These are phyloP conservation scores for Aristolochia contorta DNA, from an alignment of 164 flowering plant species.

Conservation along the genomic window DNA sequence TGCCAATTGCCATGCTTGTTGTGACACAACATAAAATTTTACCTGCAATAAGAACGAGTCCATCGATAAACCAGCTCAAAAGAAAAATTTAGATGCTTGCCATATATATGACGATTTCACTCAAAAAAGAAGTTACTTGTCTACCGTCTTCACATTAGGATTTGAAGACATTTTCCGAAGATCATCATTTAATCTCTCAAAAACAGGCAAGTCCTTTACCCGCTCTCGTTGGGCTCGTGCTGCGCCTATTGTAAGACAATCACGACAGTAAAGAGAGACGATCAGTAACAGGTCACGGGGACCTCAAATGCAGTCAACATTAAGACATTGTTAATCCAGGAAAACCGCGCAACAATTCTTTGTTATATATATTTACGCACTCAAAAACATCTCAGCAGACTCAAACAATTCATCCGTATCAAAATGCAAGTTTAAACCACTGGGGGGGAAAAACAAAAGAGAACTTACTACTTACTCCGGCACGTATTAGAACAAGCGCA, in stretches of 20 bases:
- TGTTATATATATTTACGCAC: no score
- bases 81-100: no score
- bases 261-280: not conserved
- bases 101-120: no score
- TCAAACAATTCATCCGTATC: not conserved
- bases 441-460: no score
- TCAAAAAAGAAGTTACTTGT: no score
- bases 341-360: no score
- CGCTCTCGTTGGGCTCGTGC: slow-evolving; percentile 76
- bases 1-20: slow-evolving; percentile 47
- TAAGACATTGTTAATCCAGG: no score
- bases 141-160: slow-evolving; percentile 83
- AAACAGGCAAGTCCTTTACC: slow-evolving; percentile 64
- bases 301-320: no score
- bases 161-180: slow-evolving; percentile 46
- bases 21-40: slow-evolving; percentile 68
- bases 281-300: not conserved
- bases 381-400: no score
- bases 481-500: slow-evolving; percentile 30
- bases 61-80: not conserved
- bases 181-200: slow-evolving; percentile 76
- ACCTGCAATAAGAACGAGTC: slow-evolving; percentile 42
- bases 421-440: not conserved
- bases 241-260: slow-evolving; percentile 24
- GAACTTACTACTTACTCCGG: slow-evolving; percentile 20